A percentile compares a stretch with the other conserved stretches of the same genome.
phyloP scores from a whole-genome alignment of 352 stramenopile genomes.

The Phytophthora sp. region DNA sequence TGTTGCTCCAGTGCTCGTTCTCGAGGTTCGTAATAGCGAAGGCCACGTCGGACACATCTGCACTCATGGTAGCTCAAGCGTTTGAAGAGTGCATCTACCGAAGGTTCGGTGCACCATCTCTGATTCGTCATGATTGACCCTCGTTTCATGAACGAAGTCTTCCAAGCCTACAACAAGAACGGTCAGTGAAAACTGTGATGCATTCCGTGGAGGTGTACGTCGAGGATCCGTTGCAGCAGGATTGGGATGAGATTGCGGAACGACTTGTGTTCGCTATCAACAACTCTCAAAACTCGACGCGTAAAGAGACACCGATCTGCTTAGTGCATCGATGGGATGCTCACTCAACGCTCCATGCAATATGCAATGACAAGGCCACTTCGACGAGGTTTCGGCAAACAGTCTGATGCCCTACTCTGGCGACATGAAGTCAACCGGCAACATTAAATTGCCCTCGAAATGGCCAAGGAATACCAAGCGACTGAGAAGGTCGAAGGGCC shows the following conservation, averaged over 20 bases:
- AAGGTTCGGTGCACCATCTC: background rate
- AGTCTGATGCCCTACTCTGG: background rate
- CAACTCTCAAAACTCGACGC: background rate
- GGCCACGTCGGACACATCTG: background rate
- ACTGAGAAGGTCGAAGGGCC: background rate
- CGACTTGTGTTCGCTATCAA: background rate
- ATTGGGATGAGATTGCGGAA: background rate
- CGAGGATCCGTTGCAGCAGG: background rate
- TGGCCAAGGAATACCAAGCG: background rate
- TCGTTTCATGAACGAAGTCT: background rate
- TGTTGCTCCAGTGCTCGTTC: background rate
- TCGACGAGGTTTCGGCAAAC: background rate
- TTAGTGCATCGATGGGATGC: background rate
- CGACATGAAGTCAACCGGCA: background rate
- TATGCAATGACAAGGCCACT: background rate
- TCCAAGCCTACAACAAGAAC: background rate
- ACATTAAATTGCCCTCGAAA: background rate
- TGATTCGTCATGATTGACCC: background rate
- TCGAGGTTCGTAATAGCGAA: background rate
- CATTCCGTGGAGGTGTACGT: background rate
- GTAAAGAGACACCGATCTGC: background rate
- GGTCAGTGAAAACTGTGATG: background rate
- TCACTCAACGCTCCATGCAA: background rate
- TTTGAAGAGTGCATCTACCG: background rate
- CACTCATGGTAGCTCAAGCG: too few relatives aligned